Percentiles rank a stretch among this genome's conserved stretches.
Evolutionary conservation across 108 stramenopile species (phyloP).

Genomic region (Bacterosira constricta): DNA sequence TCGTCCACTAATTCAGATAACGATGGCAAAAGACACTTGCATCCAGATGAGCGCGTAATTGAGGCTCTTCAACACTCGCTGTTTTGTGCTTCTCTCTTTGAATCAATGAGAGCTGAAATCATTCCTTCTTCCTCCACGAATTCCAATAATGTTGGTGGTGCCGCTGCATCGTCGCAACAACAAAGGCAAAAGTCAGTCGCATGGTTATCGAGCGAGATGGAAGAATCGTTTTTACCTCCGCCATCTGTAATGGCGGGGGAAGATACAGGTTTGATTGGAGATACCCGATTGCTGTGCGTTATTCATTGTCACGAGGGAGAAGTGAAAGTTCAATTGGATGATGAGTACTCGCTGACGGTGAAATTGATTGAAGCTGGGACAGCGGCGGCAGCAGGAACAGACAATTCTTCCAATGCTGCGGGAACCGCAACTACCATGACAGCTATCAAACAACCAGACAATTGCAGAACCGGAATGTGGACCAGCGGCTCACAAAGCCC

Average conservation of each 20-base stretch:
- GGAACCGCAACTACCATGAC: neutral
- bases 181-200: slow-evolving; percentile 36
- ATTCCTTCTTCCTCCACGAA: slow-evolving; percentile 51
- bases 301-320: slow-evolving; percentile 89
- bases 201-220: slow-evolving; percentile 81
- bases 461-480: neutral
- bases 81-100: slow-evolving; percentile 88
- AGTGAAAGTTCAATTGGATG: slow-evolving; percentile 85
- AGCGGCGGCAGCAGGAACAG: slow-evolving; percentile 27
- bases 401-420: slow-evolving; percentile 1
- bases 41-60: slow-evolving; percentile 68
- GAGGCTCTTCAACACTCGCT: slow-evolving; percentile 85
- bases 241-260: slow-evolving; percentile 67
- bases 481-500: slow-evolving; percentile 76
- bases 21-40: neutral
- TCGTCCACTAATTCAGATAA: neutral
- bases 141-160: slow-evolving; percentile 2
- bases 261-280: slow-evolving; percentile 22
- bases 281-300: slow-evolving; percentile 54
- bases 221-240: slow-evolving; percentile 80
- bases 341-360: slow-evolving; percentile 77
- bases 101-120: slow-evolving; percentile 77
- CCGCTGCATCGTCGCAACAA: neutral
- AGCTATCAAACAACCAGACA: neutral
- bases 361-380: slow-evolving; percentile 81